Evolutionary conservation across 305 asterid species (phyloP), one percentile per base, ranked within the genome.

Genomic region (Fraxinus dipetala): DNA sequence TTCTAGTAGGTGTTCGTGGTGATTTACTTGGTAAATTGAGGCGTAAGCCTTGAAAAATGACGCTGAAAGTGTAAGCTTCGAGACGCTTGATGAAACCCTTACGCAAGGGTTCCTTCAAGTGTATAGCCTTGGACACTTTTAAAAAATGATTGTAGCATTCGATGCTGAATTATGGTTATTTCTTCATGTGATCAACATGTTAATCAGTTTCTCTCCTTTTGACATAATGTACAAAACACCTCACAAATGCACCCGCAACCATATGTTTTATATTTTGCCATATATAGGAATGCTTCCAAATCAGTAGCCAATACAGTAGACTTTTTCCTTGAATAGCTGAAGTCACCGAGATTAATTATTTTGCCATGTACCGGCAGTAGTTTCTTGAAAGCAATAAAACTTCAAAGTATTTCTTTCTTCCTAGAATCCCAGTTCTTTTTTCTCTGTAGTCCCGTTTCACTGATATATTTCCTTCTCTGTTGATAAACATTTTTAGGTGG

Each of bases 401-500:
- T 40, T 32, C 38, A 11, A 8, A 72, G 22, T 24, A 8, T 2
- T 63, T 81, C 45, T 26, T 5, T 4, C 35, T 72, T 72, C 70
- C 11, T 54, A 11, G 43, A 54, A 51, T 20, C 67, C 35, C n/a
- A 32, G 78, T 30, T 28, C 24, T n/a, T 45, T 61, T 78, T 34
- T 56, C 56, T 40, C 18, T 10, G 26, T 40, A 77, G 31, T 67
- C 43, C 26, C 34, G 1, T 79, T 20, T 67, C 38, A 30, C 38
- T 7, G 2, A 14, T 67, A 20, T 72, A 6, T n/a, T 69, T 10
- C 76, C 59, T 26, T 73, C 6, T 31, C 18, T 24, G 11, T 40
- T n/a, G 4, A 70, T 14, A 2, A 43, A 59, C 20, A 38, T 81
- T 56, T 84, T 78, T 89, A 95, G 98, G 99, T 95, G 79, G 99